Percentiles rank a stretch among this genome's conserved stretches.
Conservation (phyloP, 306 rosid genomes). For the Elaeagnus macrophylla region DNA sequence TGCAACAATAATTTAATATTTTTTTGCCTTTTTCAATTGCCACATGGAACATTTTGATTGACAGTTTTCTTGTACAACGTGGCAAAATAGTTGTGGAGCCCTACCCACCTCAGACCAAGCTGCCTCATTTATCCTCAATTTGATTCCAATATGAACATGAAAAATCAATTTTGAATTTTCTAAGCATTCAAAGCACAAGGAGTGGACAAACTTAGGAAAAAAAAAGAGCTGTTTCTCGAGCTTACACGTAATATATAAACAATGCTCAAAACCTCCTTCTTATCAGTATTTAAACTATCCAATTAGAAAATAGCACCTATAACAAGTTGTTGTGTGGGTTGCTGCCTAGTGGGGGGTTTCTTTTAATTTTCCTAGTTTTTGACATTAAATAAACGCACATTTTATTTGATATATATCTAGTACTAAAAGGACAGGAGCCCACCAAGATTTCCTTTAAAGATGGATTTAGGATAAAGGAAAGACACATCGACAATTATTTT, state of each 20-base stretch:
- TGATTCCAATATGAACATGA: too few species aligned
- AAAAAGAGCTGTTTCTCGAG: neutral
- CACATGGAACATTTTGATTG: too few species aligned
- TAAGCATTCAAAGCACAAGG: neutral
- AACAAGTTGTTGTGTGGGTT: conserved; percentile 11
- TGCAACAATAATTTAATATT: too few species aligned
- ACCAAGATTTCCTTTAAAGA: conserved; percentile 32
- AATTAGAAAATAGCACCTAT: conserved; percentile 7
- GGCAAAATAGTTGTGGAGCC: too few species aligned
- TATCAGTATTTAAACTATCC: neutral
- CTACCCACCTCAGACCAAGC: too few species aligned
- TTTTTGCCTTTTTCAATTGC: too few species aligned
- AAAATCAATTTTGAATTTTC: neutral
- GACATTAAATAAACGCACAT: conserved; percentile 3
- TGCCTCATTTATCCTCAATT: too few species aligned
- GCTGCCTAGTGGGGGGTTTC: conserved; percentile 10
- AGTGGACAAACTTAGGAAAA: neutral
- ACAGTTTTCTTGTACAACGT: too few species aligned
- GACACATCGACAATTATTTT: conserved; percentile 7
- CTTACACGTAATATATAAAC: conserved; percentile 13
- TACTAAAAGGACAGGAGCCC: conserved; percentile 26
- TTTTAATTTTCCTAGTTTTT: conserved; percentile 12
- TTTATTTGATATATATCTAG: conserved; percentile 6
- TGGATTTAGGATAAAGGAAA: conserved; percentile 11
- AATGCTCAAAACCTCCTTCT: neutral